Base-by-base conservation (phyloP, 1,284 basidiomycete species). In the Testicularia cyperi region DNA sequence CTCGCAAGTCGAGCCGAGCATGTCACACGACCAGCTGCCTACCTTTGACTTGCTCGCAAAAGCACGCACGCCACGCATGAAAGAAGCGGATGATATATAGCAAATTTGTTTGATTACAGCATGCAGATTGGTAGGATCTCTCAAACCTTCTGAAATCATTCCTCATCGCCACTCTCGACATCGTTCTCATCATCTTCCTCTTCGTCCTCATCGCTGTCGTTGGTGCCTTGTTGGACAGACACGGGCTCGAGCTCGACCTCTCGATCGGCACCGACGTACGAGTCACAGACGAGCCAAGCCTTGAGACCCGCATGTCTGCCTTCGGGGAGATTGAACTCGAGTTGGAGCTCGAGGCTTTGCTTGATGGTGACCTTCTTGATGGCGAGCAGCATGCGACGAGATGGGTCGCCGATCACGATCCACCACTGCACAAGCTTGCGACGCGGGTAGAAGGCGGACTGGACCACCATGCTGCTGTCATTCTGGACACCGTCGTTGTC, bases 371-470 rank as follows among this genome's bases (percentile, higher is more conserved):
- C 88, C 49, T 88, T 88, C 80, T 97, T 96, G 82, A 99, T 96
- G 38, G 89, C 88, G 23, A 92, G 84, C 30, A 98, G 80, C 65
- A 86, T 52, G 82, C 83, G 64, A 80, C 86, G 71, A 77, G 81
- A 46, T 79, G 84, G 74, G 62, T 95, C 90, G 22, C 92, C 92
- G 5, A 97, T 83, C 27, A 97, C 91, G 22, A 97, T 81, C 92
- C 92, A 98, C 92, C 92, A 98, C 71, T 92, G 91, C 44, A 88
- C 85, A 78, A 92, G 84, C 82, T 97, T 97, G 77, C 86, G 86
- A 44, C 80, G 80, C 0, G 94, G 92, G 80, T 89, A 99, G 80
- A 88, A 91, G 0, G 92, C 90, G 1, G 91, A 91, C 19, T 95
- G 83, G 15, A 92, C 92, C 6, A 81, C 81, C 19, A 55, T 19